phyloP scores from a whole-genome alignment of 192 early-diverging fungal genomes.

The Pilobolus umbonatus region DNA sequence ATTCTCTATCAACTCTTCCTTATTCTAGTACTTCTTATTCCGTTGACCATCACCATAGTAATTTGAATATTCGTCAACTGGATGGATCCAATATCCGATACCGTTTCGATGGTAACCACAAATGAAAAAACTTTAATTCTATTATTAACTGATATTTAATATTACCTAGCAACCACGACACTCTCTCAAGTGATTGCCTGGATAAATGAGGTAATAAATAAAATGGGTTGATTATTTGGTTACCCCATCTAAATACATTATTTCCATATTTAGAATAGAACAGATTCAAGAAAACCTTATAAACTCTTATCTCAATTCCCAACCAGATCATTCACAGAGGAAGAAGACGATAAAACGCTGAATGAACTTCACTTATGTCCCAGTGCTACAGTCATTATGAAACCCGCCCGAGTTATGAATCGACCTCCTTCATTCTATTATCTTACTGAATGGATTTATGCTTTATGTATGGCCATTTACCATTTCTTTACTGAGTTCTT shows the following conservation, averaged over 20 bases:
- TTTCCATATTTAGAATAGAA: slow-evolving; percentile 19
- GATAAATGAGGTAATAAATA: slow-evolving; percentile 29
- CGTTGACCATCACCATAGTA: neutral
- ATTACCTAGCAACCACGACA: slow-evolving; percentile 11
- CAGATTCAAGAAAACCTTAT: slow-evolving; percentile 28
- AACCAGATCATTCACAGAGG: slow-evolving; percentile 23
- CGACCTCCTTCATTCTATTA: too few relatives aligned
- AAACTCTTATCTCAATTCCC: slow-evolving; percentile 33
- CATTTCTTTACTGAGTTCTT: slow-evolving; percentile 2
- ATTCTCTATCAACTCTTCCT: too few relatives aligned
- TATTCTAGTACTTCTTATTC: neutral
- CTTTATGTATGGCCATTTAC: slow-evolving; percentile 3
- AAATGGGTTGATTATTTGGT: too few relatives aligned
- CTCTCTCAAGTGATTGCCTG: slow-evolving; percentile 21
- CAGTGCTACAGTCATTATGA: slow-evolving; percentile 35
- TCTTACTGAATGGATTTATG: too few relatives aligned
- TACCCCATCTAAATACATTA: neutral
- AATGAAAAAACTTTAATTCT: too few relatives aligned
- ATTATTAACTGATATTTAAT: neutral
- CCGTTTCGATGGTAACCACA: slow-evolving; percentile 21
- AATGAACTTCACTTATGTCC: slow-evolving; percentile 20
- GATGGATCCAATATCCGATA: slow-evolving; percentile 22
- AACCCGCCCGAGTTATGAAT: slow-evolving; percentile 15
- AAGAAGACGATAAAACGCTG: slow-evolving; percentile 18
- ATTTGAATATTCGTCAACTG: slow-evolving; percentile 29